Evolutionary conservation across 2,329 filamentous ascomycete genomes (phyloP), one percentile per base, ranked within the genome.

Genomic region (Diaporthe sp.): DNA sequence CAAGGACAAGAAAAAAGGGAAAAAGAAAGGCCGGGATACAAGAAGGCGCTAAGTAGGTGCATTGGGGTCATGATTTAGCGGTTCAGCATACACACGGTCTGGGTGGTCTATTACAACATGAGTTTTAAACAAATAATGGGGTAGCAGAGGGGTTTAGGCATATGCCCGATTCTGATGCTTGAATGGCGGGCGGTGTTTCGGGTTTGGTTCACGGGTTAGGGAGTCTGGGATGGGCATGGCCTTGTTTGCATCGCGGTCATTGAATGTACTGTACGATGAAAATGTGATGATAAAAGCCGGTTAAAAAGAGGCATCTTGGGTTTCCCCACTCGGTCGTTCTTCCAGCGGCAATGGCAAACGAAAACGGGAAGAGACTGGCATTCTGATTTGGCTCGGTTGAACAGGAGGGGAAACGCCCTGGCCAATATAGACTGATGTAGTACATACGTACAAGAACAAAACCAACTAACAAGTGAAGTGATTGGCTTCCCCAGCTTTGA

Each of bases 1-100:
- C 7, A 91, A 88, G 83, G 91, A 93, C 79, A 92, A 90, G 82
- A 92, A 91, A 82, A 92, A 89, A 83, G 87, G 87, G 49, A 92
- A 90, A 83, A 91, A 87, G 82, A 88, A 86, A 80, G 90, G 90
- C 71, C 90, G 89, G 78, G 90, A 92, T 76, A 90, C 85, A 55
- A 84, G 90, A 76, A 91, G 91, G 81, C 83, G 87, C 55, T 88
- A 80, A 58, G 65, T 20, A 60, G 42, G 17, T 9, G 28, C 37
- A 44, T 34, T 70, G 25, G 44, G 42, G 17, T 15, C 67, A 73
- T 37, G 3, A 13, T 34, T 49, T 25, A 17, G 53, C 44, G 10
- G 22, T 25, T 34, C 20, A n/a, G n/a, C 51, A 60, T 71, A 44
- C 20, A 39, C 9, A 17, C 13, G 58, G 25, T 2, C 13, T 42